phyloP scores from a whole-genome alignment of 768 basidiomycete genomes.

The Candolleomyces eurysporus region DNA sequence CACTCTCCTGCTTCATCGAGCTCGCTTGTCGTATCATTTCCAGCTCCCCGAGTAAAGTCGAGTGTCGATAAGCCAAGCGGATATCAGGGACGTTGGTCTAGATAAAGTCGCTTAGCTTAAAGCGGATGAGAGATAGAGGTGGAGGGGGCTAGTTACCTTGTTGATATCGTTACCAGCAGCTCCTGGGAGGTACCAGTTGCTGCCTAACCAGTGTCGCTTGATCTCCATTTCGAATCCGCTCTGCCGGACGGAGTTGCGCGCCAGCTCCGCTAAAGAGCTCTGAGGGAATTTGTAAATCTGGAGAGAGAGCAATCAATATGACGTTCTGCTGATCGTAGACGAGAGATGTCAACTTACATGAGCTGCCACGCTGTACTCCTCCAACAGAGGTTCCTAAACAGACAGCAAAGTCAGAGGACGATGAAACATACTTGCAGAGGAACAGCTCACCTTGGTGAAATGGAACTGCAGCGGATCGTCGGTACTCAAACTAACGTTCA shows the following conservation, averaged over 20 bases:
- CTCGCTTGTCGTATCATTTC: conserved; percentile 47
- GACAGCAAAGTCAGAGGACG: neutral
- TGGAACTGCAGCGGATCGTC: conserved; percentile 97
- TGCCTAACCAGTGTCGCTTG: conserved; percentile 94
- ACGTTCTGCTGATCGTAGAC: neutral
- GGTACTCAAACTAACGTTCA: conserved; percentile 95
- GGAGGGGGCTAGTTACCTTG: conserved; percentile 53
- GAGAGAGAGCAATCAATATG: neutral
- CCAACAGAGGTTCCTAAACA: conserved; percentile 82
- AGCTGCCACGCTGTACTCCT: conserved; percentile 97
- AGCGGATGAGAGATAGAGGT: neutral
- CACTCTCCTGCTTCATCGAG: neutral
- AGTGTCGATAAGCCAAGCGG: conserved; percentile 86
- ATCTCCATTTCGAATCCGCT: conserved; percentile 99
- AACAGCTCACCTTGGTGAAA: conserved; percentile 80
- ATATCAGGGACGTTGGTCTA: conserved; percentile 98
- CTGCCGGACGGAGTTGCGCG: conserved; percentile 96
- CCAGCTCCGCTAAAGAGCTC: conserved; percentile 91
- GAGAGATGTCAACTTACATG: conserved; percentile 54
- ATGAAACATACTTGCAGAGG: neutral
- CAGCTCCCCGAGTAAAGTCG: conserved; percentile 85
- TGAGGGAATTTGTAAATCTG: conserved; percentile 97
- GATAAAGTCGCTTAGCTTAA: too few relatives aligned
- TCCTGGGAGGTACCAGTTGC: conserved; percentile 91
- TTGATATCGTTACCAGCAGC: conserved; percentile 94